These are phyloP conservation scores for Cryptococcus neoformans DNA, from an alignment of 1,284 basidiomycete species.

Conservation along the genomic window DNA sequence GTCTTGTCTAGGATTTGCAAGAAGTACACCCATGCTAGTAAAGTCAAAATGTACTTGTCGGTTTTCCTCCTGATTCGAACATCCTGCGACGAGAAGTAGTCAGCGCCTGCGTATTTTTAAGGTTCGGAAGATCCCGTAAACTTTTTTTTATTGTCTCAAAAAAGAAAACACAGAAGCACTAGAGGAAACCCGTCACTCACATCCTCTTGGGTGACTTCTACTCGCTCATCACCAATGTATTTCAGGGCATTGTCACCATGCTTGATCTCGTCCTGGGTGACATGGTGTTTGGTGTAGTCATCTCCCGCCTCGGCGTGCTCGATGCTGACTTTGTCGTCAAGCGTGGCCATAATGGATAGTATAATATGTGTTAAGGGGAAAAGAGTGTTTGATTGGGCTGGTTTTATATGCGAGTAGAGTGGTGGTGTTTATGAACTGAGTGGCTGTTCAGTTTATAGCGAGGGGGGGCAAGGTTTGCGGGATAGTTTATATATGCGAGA, in stretches of 20 bases:
- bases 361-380: background rate
- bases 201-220: conserved; percentile 29
- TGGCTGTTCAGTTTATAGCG: no score
- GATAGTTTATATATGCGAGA: no score
- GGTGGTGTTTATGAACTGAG: no score
- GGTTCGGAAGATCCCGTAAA: background rate
- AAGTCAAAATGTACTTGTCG: conserved; percentile 31
- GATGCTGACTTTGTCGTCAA: conserved; percentile 17
- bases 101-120: background rate
- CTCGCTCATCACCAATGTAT: conserved; percentile 23
- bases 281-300: conserved; percentile 4
- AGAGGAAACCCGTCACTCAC: conserved; percentile 10
- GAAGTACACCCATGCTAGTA: conserved; percentile 44
- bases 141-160: no score
- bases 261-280: conserved; percentile 10
- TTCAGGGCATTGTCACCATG: conserved; percentile 29
- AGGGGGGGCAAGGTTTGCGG: no score
- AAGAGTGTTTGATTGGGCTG: no score
- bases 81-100: conserved; percentile 9
- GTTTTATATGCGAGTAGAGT: no score
- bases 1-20: conserved; percentile 45
- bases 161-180: no score
- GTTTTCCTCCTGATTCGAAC: conserved; percentile 25
- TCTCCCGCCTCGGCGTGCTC: conserved; percentile 20
- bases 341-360: background rate